phyloP scores from a whole-genome alignment of 2,329 filamentous ascomycete species.

The Penicillium sclerotigenum region DNA sequence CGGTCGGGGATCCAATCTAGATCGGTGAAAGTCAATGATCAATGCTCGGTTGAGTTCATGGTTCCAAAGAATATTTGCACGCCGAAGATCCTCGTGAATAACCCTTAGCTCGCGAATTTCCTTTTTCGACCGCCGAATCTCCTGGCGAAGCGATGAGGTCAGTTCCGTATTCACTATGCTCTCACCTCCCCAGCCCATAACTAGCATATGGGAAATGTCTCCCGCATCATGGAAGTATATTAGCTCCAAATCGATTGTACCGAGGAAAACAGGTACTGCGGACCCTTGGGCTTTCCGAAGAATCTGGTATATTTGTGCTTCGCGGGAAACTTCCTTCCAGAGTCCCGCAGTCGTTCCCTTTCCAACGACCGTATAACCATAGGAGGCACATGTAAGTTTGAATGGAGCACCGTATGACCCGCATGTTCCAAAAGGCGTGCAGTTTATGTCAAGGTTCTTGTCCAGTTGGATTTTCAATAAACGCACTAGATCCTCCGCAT shows the following conservation, averaged over 20 bases:
- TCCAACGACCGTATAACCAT: not conserved
- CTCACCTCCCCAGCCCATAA: not conserved
- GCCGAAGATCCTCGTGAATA: slow-evolving; percentile 16
- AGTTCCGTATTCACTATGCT: not conserved
- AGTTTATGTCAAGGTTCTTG: not conserved
- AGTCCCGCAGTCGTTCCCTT: not conserved
- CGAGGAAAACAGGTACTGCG: slow-evolving; percentile 15
- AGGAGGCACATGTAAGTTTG: not conserved
- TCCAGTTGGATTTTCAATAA: not conserved
- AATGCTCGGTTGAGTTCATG: not conserved
- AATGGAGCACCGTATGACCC: not conserved
- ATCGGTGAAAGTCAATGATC: not conserved
- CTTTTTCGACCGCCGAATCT: not conserved
- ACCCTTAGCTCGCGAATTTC: slow-evolving; percentile 6
- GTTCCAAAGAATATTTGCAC: not conserved
- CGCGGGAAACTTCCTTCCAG: not conserved
- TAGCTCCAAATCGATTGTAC: slow-evolving; percentile 11
- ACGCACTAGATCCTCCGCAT: too few species aligned
- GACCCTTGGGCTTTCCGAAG: slow-evolving; percentile 3
- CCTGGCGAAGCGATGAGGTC: not conserved
- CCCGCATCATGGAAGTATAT: slow-evolving; percentile 30
- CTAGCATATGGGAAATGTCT: not conserved
- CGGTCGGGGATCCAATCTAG: not conserved
- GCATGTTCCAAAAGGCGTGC: not conserved
- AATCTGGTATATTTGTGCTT: not conserved